Evolutionary conservation across 495 filamentous ascomycete genomes (phyloP).

Genomic region (Pyronema omphalodes): DNA sequence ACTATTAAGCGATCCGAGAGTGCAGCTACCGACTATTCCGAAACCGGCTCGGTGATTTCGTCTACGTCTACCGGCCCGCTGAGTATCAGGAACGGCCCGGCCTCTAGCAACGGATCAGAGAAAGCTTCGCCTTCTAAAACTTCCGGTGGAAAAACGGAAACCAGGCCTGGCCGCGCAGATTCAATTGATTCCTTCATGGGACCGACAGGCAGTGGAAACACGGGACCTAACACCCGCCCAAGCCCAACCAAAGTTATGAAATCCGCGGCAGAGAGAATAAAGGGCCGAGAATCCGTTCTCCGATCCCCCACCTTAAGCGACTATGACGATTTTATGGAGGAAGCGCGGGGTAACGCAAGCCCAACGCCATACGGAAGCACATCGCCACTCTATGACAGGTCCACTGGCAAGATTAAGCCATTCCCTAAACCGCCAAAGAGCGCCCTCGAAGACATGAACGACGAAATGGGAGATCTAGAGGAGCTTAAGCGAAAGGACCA

Average conservation of each 20-base stretch:
- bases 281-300: neutral
- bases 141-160: too few relatives aligned
- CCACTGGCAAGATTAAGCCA: neutral
- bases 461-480: slow-evolving; percentile 13
- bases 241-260: neutral
- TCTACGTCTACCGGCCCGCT: neutral
- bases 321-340: neutral
- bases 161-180: neutral
- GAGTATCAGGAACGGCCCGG: neutral
- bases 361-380: neutral
- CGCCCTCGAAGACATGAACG: slow-evolving; percentile 14
- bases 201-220: neutral
- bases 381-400: slow-evolving; percentile 2
- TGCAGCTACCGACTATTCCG: neutral
- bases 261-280: neutral
- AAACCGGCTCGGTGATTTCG: neutral
- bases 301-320: slow-evolving; percentile 1
- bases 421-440: slow-evolving; percentile 4
- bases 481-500: slow-evolving; percentile 9
- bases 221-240: neutral
- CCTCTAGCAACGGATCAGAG: neutral
- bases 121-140: neutral
- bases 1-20: neutral
- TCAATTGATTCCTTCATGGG: slow-evolving; percentile 4
- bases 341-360: neutral